Percentiles rank a stretch among this genome's conserved stretches.
These are phyloP conservation scores for Phytopythium helicoides DNA, from an alignment of 352 stramenopile genomes.

Conservation along the genomic window DNA sequence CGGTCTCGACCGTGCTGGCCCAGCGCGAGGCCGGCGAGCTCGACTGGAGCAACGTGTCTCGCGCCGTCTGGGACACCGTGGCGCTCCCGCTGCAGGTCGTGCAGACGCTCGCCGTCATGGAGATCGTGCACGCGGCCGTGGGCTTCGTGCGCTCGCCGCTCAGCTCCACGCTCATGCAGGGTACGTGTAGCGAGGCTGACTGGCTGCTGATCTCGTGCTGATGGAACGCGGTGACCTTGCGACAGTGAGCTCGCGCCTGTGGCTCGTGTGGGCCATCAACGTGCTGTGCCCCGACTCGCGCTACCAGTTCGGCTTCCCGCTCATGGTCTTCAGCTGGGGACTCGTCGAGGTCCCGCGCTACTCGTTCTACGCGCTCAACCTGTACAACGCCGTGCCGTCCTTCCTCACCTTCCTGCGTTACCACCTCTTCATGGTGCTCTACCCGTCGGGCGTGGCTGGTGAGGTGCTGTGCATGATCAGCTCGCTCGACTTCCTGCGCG, in stretches of 20 bases:
- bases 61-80: constrained; percentile 54
- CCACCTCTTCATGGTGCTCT: constrained; percentile 98
- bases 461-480: constrained; percentile 80
- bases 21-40: constrained; percentile 35
- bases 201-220: constrained; percentile 2
- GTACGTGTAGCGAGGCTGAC: constrained; percentile 21
- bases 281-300: constrained; percentile 76
- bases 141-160: constrained; percentile 95
- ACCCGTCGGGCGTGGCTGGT: constrained; percentile 94
- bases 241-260: constrained; percentile 87
- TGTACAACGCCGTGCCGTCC: constrained; percentile 92
- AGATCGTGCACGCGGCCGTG: constrained; percentile 95
- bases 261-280: constrained; percentile 94
- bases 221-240: too few species aligned
- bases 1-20: constrained; percentile 43
- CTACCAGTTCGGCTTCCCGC: constrained; percentile 80
- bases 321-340: constrained; percentile 88
- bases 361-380: constrained; percentile 96
- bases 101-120: constrained; percentile 94
- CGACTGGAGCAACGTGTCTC: constrained; percentile 49
- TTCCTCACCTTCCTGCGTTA: constrained; percentile 98
- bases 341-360: constrained; percentile 95
- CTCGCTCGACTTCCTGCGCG: constrained; percentile 51
- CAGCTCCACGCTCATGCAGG: constrained; percentile 91
- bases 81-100: constrained; percentile 73